Evolutionary conservation across 1,284 basidiomycete species (phyloP).

Genomic region (Cryptococcus sp.): DNA sequence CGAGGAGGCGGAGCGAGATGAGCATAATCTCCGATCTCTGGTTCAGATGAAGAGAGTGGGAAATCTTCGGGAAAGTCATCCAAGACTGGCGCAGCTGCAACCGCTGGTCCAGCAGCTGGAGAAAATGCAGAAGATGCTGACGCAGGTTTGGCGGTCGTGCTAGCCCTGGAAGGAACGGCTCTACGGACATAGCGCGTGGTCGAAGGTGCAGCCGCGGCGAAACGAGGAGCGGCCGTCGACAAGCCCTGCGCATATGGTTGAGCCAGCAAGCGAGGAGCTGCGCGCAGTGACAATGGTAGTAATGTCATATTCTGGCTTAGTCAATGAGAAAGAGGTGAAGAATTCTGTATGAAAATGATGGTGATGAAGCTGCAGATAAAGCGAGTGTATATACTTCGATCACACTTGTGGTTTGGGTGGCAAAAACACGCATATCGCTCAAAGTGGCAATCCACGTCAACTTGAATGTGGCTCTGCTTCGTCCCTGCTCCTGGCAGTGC

Average conservation of each 20-base stretch:
- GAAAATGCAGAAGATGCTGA: constrained; percentile 3
- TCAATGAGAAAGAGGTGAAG: background rate
- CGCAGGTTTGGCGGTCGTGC: constrained; percentile 5
- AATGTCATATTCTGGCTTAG: too few relatives aligned
- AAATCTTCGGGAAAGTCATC: background rate
- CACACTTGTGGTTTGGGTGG: background rate
- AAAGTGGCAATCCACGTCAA: constrained; percentile 3
- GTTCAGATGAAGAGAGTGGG: background rate
- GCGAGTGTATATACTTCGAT: background rate
- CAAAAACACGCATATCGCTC: constrained; percentile 1
- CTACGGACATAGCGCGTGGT: constrained; percentile 8
- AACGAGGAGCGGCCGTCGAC: background rate
- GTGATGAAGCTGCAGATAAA: background rate
- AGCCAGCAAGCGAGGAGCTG: too few relatives aligned
- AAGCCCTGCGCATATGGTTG: too few relatives aligned
- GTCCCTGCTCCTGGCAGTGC: too few relatives aligned
- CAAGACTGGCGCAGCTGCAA: constrained; percentile 2
- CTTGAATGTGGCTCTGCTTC: too few relatives aligned
- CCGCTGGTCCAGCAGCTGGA: background rate
- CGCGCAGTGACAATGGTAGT: too few relatives aligned
- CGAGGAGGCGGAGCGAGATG: constrained; percentile 10
- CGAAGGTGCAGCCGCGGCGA: constrained; percentile 12
- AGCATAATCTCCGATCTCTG: constrained; percentile 26
- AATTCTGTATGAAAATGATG: background rate
- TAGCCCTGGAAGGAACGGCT: constrained; percentile 3